Percentiles rank a stretch among this genome's conserved stretches.
phyloP scores from a whole-genome alignment of 169 alveolate species.

The Eimeria tenella region DNA sequence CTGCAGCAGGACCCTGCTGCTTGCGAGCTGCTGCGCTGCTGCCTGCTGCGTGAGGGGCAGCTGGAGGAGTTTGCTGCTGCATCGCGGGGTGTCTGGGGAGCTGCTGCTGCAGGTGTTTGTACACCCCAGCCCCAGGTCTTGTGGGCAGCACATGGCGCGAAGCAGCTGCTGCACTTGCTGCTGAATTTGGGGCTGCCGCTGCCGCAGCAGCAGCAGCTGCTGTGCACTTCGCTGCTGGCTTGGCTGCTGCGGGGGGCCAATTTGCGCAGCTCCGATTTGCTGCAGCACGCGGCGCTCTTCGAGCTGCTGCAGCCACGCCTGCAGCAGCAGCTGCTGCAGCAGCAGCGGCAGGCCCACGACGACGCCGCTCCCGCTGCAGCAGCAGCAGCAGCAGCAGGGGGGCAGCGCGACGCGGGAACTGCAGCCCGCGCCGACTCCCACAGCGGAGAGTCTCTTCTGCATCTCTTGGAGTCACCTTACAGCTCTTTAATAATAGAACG shows the following conservation, averaged over 20 bases:
- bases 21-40: too few relatives aligned
- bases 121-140: background rate
- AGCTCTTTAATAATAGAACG: background rate
- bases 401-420: background rate
- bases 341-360: background rate
- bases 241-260: conserved; percentile 28
- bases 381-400: conserved; percentile 2
- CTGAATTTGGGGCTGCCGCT: background rate
- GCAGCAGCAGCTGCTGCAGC: background rate
- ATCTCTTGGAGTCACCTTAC: background rate
- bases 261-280: background rate
- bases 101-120: background rate
- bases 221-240: background rate
- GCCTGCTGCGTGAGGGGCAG: too few relatives aligned
- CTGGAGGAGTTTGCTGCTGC: too few relatives aligned
- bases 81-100: background rate
- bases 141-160: conserved; percentile 8
- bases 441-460: background rate
- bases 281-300: conserved; percentile 14
- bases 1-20: background rate
- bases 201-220: background rate
- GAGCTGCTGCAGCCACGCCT: conserved; percentile 3
- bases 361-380: background rate
- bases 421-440: background rate
- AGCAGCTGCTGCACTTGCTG: conserved; percentile 27